Evolutionary conservation across 148 eudicot genomes (phyloP), one percentile per base, ranked within the genome.

Genomic region (Cornus kousa): DNA sequence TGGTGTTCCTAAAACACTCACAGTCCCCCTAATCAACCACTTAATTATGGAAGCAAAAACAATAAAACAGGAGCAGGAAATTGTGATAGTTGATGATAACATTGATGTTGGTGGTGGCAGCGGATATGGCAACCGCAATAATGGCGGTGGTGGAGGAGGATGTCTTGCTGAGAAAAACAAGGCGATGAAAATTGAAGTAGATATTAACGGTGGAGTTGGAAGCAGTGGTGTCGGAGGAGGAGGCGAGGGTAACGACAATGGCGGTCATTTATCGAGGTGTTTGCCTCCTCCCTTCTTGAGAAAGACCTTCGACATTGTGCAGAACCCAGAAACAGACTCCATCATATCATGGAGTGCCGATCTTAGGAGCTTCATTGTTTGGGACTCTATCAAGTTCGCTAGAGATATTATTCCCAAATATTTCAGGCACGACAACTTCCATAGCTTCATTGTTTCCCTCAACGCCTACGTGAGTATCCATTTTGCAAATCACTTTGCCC

Each of bases 381-480:
- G 95, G 95, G 95, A 93, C 60, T 86, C 83, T 74, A 85, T 85
- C 66, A 80, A 83, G 24, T 88, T 93, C 50, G 83, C 89, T 39
- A 40, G 68, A 37, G 62, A 80, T 71, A 76, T 93, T 82, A 85
- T 93, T 53, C 89, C 95, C 10, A 87, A 81, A 64, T 80, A 85
- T 68, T 93, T 93, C 82, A 93, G 90, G 82, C 97, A 93, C 75
- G 79, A 43, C 80, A 93, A 93, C 81, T 93, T 93, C 86, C 87
- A 91, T n/a, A 91, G 92, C 88, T 93, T 93, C 80, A 84, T 93
- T 59, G 88, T 93, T 55, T 93, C 90, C 71, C 95, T 93, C 71
- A 91, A 91, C 68, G 88, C 93, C 77, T 93, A 93, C 76, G 97
- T 89, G 70, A 74, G 91, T 69, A 53, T 53, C 53, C 9, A 2